These are phyloP conservation scores for Phytophthora foliorum DNA, from an alignment of 352 stramenopile species.

Conservation along the genomic window DNA sequence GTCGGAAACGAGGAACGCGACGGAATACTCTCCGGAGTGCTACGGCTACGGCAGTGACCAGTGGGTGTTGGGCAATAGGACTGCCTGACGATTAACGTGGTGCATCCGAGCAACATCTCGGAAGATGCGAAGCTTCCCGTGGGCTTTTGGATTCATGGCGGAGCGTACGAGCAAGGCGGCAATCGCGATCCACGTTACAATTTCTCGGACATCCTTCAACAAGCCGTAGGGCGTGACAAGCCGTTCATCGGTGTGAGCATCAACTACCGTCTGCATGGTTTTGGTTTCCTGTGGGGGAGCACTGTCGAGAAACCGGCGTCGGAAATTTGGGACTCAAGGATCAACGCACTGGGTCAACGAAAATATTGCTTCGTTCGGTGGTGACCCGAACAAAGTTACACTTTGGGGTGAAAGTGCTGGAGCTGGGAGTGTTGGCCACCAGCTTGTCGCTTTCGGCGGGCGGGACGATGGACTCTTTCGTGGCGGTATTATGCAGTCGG, in stretches of 20 bases:
- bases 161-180: slow-evolving; percentile 32
- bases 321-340: slow-evolving; percentile 89
- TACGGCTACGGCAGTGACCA: slow-evolving; percentile 37
- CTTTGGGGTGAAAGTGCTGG: slow-evolving; percentile 54
- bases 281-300: slow-evolving; percentile 42
- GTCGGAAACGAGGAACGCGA: slow-evolving; percentile 36
- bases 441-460: slow-evolving; percentile 36
- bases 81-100: slow-evolving; percentile 90
- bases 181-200: slow-evolving; percentile 43
- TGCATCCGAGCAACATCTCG: slow-evolving; percentile 42
- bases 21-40: slow-evolving; percentile 51
- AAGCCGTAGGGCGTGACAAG: not conserved
- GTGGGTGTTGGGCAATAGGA: slow-evolving; percentile 57
- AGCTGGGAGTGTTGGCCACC: slow-evolving; percentile 33
- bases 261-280: slow-evolving; percentile 48
- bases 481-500: slow-evolving; percentile 35
- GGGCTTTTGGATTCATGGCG: slow-evolving; percentile 35
- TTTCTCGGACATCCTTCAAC: slow-evolving; percentile 29
- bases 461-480: slow-evolving; percentile 36
- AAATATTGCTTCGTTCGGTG: slow-evolving; percentile 31
- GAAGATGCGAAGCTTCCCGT: slow-evolving; percentile 26
- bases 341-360: slow-evolving; percentile 74
- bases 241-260: slow-evolving; percentile 50
- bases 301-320: slow-evolving; percentile 45
- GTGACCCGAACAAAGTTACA: slow-evolving; percentile 27